These are phyloP conservation scores for Abortiporus biennis DNA, from an alignment of 1,284 basidiomycete species.

Conservation along the genomic window DNA sequence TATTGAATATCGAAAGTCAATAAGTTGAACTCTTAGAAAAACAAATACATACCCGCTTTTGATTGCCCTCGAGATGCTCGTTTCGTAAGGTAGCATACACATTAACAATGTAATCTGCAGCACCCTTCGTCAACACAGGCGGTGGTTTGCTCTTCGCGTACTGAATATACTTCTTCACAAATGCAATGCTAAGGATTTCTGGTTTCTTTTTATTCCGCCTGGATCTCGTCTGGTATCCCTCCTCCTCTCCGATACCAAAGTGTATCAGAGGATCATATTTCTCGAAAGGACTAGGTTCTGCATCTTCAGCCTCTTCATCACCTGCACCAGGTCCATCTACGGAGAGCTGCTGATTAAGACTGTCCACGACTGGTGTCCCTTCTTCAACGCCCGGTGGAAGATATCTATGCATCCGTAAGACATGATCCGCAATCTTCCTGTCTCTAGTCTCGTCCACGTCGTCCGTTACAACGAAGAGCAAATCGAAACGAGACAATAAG, in stretches of 20 bases:
- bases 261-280: constrained; percentile 97
- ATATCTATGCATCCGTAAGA: constrained; percentile 96
- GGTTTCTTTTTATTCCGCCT: constrained; percentile 59
- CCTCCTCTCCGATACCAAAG: constrained; percentile 47
- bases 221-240: constrained; percentile 34
- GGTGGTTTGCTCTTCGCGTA: constrained; percentile 89
- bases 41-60: constrained; percentile 64
- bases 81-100: constrained; percentile 93
- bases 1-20: not conserved
- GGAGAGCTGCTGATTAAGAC: constrained; percentile 80
- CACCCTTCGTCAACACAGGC: constrained; percentile 87
- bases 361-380: constrained; percentile 86
- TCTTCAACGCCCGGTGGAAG: constrained; percentile 95
- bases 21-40: not conserved
- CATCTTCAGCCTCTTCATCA: constrained; percentile 49
- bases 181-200: constrained; percentile 89
- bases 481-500: constrained; percentile 96
- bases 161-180: constrained; percentile 99
- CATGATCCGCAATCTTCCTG: constrained; percentile 94
- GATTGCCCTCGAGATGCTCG: constrained; percentile 87
- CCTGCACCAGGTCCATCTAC: constrained; percentile 69
- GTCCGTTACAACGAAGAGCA: constrained; percentile 97
- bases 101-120: constrained; percentile 91
- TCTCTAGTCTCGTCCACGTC: constrained; percentile 96
- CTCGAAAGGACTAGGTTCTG: constrained; percentile 84